Percentiles rank a stretch among this genome's conserved stretches.
These are phyloP conservation scores for Nannizziopsis barbatae DNA, from an alignment of 2,329 filamentous ascomycete species.

Conservation along the genomic window DNA sequence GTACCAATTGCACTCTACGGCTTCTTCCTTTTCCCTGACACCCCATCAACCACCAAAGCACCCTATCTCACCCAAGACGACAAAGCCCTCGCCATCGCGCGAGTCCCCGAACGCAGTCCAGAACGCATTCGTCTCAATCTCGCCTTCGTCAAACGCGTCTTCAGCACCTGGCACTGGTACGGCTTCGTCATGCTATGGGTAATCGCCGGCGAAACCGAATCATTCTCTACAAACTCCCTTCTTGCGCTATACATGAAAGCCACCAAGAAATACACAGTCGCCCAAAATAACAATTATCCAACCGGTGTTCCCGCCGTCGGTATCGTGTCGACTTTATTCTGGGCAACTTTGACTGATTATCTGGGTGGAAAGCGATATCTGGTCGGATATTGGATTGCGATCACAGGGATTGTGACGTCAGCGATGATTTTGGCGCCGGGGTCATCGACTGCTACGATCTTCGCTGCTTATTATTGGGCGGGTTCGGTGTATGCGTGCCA, in stretches of 20 bases:
- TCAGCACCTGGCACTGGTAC: conserved; percentile 30
- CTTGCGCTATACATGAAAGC: conserved; percentile 42
- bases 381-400: conserved; percentile 54
- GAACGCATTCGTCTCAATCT: conserved; percentile 18
- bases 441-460: conserved; percentile 44
- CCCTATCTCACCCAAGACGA: conserved; percentile 27
- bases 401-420: conserved; percentile 53
- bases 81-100: conserved; percentile 23
- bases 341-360: conserved; percentile 57
- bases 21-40: conserved; percentile 33
- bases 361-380: conserved; percentile 53
- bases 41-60: conserved; percentile 27
- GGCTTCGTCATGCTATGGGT: conserved; percentile 37
- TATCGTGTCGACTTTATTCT: conserved; percentile 51
- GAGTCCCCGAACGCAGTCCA: conserved; percentile 21
- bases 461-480: conserved; percentile 59
- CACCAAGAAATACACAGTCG: conserved; percentile 36
- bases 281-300: conserved; percentile 45
- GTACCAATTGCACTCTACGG: conserved; percentile 36
- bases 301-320: conserved; percentile 44
- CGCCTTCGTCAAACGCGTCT: conserved; percentile 24
- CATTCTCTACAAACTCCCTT: conserved; percentile 55
- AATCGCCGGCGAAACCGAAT: conserved; percentile 60
- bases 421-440: conserved; percentile 50
- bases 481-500: conserved; percentile 61